These are phyloP conservation scores for Suhomyces panamericanus DNA, from an alignment of 1,139 yeast genomes.

Conservation along the genomic window DNA sequence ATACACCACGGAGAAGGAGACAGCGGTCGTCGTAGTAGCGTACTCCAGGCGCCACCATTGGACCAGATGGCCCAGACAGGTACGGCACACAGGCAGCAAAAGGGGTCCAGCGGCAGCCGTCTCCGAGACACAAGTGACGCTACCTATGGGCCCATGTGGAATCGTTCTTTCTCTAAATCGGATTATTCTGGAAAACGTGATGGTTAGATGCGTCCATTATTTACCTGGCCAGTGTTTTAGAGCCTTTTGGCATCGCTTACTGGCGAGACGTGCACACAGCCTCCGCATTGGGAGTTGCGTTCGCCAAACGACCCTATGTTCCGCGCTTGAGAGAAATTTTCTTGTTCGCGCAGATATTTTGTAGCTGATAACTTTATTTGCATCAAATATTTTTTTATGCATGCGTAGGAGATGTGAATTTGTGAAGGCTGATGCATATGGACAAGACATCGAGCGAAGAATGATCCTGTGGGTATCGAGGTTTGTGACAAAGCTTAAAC, in stretches of 20 bases:
- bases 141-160: not conserved
- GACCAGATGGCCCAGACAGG: not conserved
- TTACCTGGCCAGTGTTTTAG: not conserved
- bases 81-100: not conserved
- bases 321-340: slow-evolving; percentile 2
- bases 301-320: slow-evolving; percentile 3
- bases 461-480: slow-evolving; percentile 1
- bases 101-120: too few relatives aligned
- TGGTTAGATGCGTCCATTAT: too few relatives aligned
- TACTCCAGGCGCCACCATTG: not conserved
- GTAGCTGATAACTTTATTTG: slow-evolving; percentile 1
- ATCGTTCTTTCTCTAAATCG: slow-evolving; percentile 1
- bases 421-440: slow-evolving; percentile 3
- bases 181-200: not conserved
- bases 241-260: slow-evolving; percentile 5
- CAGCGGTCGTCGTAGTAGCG: not conserved
- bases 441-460: slow-evolving; percentile 7
- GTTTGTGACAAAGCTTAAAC: slow-evolving; percentile 4
- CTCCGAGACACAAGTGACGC: not conserved
- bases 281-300: not conserved
- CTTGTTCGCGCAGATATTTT: slow-evolving; percentile 5
- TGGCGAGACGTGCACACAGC: not conserved
- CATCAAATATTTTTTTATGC: slow-evolving; percentile 4
- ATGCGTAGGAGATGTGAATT: slow-evolving; percentile 5
- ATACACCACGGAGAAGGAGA: not conserved